Evolutionary conservation across 768 basidiomycete species (phyloP).

Genomic region (Phaeotremella fagi): DNA sequence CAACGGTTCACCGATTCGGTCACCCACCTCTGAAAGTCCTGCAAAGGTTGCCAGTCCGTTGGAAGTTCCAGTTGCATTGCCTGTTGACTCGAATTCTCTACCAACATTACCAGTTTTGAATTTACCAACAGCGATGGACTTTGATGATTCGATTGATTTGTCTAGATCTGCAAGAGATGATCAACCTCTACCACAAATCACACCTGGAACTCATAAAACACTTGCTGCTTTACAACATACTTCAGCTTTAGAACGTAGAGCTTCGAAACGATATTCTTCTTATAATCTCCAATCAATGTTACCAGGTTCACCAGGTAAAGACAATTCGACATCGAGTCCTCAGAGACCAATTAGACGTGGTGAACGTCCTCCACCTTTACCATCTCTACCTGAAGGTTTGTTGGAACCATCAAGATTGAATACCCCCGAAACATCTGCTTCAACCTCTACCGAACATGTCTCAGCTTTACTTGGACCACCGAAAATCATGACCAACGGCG

Average conservation of each 20-base stretch:
- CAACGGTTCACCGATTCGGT: slow-evolving; percentile 30
- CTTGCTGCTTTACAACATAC: slow-evolving; percentile 82
- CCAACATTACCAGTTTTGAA: background rate
- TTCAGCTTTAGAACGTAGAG: slow-evolving; percentile 80
- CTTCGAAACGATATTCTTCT: slow-evolving; percentile 90
- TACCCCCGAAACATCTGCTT: background rate
- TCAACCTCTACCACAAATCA: slow-evolving; percentile 11
- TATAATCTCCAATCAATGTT: slow-evolving; percentile 93
- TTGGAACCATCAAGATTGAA: background rate
- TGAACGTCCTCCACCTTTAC: slow-evolving; percentile 36
- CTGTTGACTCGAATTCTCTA: background rate
- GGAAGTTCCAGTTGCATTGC: slow-evolving; percentile 12
- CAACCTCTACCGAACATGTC: background rate
- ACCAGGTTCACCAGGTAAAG: slow-evolving; percentile 52
- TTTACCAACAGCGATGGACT: slow-evolving; percentile 51
- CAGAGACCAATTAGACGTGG: slow-evolving; percentile 34
- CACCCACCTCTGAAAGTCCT: slow-evolving; percentile 18
- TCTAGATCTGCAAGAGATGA: background rate
- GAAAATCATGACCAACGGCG: background rate
- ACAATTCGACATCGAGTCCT: slow-evolving; percentile 27
- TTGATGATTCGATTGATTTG: slow-evolving; percentile 36
- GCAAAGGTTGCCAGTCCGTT: slow-evolving; percentile 1
- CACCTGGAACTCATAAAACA: slow-evolving; percentile 53
- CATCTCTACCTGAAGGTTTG: slow-evolving; percentile 32
- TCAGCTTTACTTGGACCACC: background rate